Base-by-base conservation (phyloP, 2,329 filamentous ascomycete genomes). In the Fusarium beomiforme region DNA sequence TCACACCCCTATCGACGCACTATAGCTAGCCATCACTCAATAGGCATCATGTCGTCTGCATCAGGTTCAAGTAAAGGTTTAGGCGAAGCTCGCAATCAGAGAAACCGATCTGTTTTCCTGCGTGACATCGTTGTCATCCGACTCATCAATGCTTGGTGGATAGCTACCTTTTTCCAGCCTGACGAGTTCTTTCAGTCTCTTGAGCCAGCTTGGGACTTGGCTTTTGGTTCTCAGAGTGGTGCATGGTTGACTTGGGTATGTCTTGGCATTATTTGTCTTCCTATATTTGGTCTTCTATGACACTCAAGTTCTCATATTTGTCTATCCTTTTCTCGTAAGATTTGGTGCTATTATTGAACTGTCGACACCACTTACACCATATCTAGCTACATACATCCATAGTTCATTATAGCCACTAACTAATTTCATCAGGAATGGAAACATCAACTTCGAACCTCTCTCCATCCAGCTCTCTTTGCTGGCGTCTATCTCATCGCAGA, bases 141-240 rank as follows among this genome's bases (percentile, higher is more conserved):
- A 59, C 86, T 95, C 71, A 80, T 93, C 79, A 97, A 97, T 83
- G 91, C 94, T 34, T 85, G 96, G 75, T 89, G 86, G 69, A 85
- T 97, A 62, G 86, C 89, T 72, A 98, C 96, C 23, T 99, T 98
- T 81, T 99, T 99, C 83, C 96, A 99, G 81, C 96, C 96, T 31
- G 96, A 99, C 84, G 96, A 99, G 81, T 98, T 93, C 84, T 99
- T 96, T 78, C 96, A 99, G 79, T 92, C 94, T 3, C 88, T 98
- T 46, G 96, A 99, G 83, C 95, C 96, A 57, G 96, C 96, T 73
- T 98, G 95, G 95, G 86, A 91, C 76, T 87, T 96, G 59, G 92
- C 93, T 6, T 98, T 97, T 85, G 95, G 95, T 24, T 78, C 84
- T 5, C 79, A 86, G 17, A 92, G 91, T 80, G 92, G 93, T 69